phyloP scores from a whole-genome alignment of 768 basidiomycete genomes.

The Mycena kentingensis region DNA sequence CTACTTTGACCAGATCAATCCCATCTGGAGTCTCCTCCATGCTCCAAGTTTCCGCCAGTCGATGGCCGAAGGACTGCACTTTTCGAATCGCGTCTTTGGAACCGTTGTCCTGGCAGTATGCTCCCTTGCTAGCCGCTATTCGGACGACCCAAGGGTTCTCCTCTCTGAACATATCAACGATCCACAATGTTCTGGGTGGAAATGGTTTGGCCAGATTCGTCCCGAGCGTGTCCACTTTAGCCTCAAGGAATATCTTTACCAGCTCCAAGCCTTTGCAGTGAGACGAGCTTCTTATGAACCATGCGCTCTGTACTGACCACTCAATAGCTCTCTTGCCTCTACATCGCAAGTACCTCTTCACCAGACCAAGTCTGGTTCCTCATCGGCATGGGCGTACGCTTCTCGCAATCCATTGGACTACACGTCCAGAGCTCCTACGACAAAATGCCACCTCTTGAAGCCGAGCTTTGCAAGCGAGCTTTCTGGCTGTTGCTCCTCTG shows the following conservation, averaged over 20 bases:
- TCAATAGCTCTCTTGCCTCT: neutral
- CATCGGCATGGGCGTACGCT: neutral
- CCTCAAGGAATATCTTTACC: slow-evolving; percentile 58
- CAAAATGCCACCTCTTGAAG: neutral
- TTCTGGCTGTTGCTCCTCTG: slow-evolving; percentile 1
- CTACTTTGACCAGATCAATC: slow-evolving; percentile 60
- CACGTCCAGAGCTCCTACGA: neutral
- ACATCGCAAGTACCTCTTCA: neutral
- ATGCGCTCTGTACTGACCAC: neutral
- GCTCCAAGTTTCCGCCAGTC: slow-evolving; percentile 60
- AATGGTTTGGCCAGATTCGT: slow-evolving; percentile 62
- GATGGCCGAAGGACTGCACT: slow-evolving; percentile 48
- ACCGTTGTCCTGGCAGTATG: slow-evolving; percentile 64
- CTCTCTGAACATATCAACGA: slow-evolving; percentile 38
- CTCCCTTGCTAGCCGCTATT: slow-evolving; percentile 61
- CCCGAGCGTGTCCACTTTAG: slow-evolving; percentile 57
- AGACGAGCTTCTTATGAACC: neutral
- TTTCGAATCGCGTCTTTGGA: slow-evolving; percentile 52
- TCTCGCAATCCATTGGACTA: neutral
- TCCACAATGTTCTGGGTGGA: slow-evolving; percentile 61
- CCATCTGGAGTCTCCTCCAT: slow-evolving; percentile 62
- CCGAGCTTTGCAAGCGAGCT: slow-evolving; percentile 21
- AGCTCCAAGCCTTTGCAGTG: slow-evolving; percentile 56
- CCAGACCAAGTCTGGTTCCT: neutral
- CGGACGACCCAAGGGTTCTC: slow-evolving; percentile 47